Conservation (phyloP, 1,284 basidiomycete genomes). For the Hypsizygus ulmarius region DNA sequence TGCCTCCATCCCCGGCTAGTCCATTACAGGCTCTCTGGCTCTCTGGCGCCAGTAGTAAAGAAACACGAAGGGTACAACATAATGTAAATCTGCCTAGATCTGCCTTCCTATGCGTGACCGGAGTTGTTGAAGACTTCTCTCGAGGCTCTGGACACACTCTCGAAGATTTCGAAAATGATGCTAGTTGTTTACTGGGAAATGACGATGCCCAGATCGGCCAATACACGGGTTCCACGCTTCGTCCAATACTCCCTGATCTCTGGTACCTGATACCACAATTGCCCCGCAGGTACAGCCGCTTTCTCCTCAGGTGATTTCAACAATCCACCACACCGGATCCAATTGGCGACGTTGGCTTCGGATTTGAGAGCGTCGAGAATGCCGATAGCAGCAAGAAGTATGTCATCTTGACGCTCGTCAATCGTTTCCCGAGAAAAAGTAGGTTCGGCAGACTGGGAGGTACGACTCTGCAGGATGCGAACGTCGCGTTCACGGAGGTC, state of each 20-base stretch:
- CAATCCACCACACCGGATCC: slow-evolving; percentile 54
- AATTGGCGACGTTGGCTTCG: slow-evolving; percentile 65
- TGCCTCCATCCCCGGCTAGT: too few relatives aligned
- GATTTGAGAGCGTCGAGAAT: slow-evolving; percentile 58
- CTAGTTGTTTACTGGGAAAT: too few relatives aligned
- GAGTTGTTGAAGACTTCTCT: too few relatives aligned
- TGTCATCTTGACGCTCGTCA: slow-evolving; percentile 44
- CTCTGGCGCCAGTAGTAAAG: too few relatives aligned
- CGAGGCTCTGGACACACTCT: too few relatives aligned
- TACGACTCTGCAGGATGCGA: neutral
- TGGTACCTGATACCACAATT: neutral
- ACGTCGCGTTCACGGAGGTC: slow-evolving; percentile 3
- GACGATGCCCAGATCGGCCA: neutral
- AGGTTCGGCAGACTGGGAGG: slow-evolving; percentile 1
- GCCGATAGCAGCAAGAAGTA: slow-evolving; percentile 69
- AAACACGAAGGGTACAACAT: too few relatives aligned
- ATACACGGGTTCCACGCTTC: neutral
- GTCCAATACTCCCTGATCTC: neutral
- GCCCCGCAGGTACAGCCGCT: too few relatives aligned
- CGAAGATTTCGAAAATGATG: too few relatives aligned
- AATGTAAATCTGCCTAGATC: too few relatives aligned
- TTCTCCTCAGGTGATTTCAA: slow-evolving; percentile 39
- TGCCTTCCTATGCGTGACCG: too few relatives aligned
- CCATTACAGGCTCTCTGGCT: too few relatives aligned
- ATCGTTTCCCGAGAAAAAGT: neutral